phyloP scores from a whole-genome alignment of 2,329 filamentous ascomycete genomes.

The Diaporthe sp. region DNA sequence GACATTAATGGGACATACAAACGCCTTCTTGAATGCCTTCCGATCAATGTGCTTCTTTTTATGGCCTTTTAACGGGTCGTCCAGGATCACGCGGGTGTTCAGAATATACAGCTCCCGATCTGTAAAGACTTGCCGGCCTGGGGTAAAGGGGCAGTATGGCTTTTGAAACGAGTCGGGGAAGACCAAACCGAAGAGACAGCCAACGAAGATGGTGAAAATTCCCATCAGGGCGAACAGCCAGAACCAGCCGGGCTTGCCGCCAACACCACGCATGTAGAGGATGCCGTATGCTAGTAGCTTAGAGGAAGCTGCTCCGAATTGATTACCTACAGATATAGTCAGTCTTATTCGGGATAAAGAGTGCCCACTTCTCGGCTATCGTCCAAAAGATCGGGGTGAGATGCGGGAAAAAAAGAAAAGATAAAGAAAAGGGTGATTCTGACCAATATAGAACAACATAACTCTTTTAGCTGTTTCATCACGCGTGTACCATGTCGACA shows the following conservation, averaged over 20 bases:
- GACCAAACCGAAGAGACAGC: conserved; percentile 49
- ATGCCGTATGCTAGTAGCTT: conserved; percentile 61
- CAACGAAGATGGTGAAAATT: conserved; percentile 53
- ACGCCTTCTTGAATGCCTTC: conserved; percentile 54
- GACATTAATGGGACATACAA: conserved; percentile 43
- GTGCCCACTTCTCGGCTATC: no score
- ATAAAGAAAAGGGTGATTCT: background rate
- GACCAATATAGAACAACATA: conserved; percentile 59
- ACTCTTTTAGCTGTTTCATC: conserved; percentile 62
- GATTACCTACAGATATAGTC: conserved; percentile 49
- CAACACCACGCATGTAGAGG: conserved; percentile 51
- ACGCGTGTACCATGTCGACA: conserved; percentile 63
- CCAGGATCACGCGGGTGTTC: conserved; percentile 50
- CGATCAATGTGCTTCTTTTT: conserved; percentile 49
- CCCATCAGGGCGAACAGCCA: conserved; percentile 51
- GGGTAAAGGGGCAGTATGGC: conserved; percentile 13
- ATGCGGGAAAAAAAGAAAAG: no score
- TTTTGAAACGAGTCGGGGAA: conserved; percentile 47
- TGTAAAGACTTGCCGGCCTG: conserved; percentile 33
- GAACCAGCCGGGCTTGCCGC: conserved; percentile 51
- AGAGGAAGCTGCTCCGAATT: conserved; percentile 56
- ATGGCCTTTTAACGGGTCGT: conserved; percentile 54
- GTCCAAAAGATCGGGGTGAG: no score
- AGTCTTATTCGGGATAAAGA: background rate
- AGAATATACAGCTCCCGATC: conserved; percentile 52